Base-by-base conservation (phyloP, 352 stramenopile species). In the Globisporangium alternatum region DNA sequence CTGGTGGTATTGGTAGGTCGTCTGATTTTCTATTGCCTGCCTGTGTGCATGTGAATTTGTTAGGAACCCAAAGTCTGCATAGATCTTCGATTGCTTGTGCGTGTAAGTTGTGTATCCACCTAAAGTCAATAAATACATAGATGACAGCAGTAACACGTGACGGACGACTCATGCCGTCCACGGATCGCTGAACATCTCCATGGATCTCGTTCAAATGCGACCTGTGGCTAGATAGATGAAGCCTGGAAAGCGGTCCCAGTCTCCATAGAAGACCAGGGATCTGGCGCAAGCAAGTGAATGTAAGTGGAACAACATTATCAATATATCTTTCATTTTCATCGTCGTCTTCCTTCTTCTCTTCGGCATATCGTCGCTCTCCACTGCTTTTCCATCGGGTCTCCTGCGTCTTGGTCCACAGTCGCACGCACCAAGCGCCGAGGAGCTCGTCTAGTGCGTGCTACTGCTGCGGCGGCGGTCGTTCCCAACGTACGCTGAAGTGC, bases 321-420 rank as follows among this genome's bases (percentile, higher is more conserved):
- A 56, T 56, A 56, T 56, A 39, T 56, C 48, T 59, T 37, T 60
- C 54, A 60, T 60, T 49, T 48, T 56, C 44, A 28, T 51, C 49
- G 31, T 13, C 25, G 39, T 56, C 48, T 54, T 54, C 48, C 30
- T 54, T 54, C 22, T 53, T 53, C 22, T 21, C 35, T 54, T 33
- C 48, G 48, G 25, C 21, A 54, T 35, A 35, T 28, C 48, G 17
- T 33, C 37, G 10, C 33, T 25, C 22, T 30, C n/a, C 53, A 30
- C 30, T 28, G 48, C 48, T 19, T 31, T 41, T 31, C 21, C 8
- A n/a, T 47, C 41, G 41, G 22, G 28, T 28, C 51, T 41, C 7
- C 31, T 57, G 31, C 31, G 44, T 57, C 52, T 30, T 22, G 8
- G 9, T 39, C 5, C 15, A 28, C 37, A 31, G 33, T 39, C 55